Conservation (phyloP, 2,329 filamentous ascomycete species). For the Endoconidiophora laricicola region DNA sequence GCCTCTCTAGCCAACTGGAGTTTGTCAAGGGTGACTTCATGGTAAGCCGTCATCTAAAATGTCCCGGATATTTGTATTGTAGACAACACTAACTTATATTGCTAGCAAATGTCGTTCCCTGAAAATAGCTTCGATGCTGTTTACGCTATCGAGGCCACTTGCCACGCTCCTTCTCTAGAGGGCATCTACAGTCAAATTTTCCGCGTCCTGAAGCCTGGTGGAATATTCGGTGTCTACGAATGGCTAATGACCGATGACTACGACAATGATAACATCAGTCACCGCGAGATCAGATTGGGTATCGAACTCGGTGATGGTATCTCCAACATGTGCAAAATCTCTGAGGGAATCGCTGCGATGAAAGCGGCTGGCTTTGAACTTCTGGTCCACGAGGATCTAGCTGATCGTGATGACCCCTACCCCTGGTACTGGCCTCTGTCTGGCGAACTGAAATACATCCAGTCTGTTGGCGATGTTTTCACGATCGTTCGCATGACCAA, state of each 20-base stretch:
- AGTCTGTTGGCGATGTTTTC: constrained; percentile 60
- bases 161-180: constrained; percentile 78
- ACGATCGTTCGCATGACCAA: constrained; percentile 83
- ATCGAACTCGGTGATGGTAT: constrained; percentile 96
- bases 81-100: neutral
- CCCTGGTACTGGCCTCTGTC: constrained; percentile 93
- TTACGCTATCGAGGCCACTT: constrained; percentile 93
- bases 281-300: constrained; percentile 78
- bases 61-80: neutral
- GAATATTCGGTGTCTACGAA: constrained; percentile 92
- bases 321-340: constrained; percentile 86
- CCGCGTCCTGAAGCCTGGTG: constrained; percentile 88
- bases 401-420: constrained; percentile 53
- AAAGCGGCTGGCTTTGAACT: constrained; percentile 76
- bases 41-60: constrained; percentile 25
- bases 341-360: constrained; percentile 68
- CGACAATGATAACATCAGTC: constrained; percentile 71
- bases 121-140: constrained; percentile 87
- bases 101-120: constrained; percentile 79
- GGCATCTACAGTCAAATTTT: constrained; percentile 91
- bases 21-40: constrained; percentile 97
- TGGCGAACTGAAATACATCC: constrained; percentile 70
- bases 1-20: constrained; percentile 58
- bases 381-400: constrained; percentile 71
- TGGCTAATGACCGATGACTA: constrained; percentile 98